A percentile compares a stretch with the other conserved stretches of the same genome.
Evolutionary conservation across 768 basidiomycete species (phyloP).

Genomic region (Termitomyces sp.): DNA sequence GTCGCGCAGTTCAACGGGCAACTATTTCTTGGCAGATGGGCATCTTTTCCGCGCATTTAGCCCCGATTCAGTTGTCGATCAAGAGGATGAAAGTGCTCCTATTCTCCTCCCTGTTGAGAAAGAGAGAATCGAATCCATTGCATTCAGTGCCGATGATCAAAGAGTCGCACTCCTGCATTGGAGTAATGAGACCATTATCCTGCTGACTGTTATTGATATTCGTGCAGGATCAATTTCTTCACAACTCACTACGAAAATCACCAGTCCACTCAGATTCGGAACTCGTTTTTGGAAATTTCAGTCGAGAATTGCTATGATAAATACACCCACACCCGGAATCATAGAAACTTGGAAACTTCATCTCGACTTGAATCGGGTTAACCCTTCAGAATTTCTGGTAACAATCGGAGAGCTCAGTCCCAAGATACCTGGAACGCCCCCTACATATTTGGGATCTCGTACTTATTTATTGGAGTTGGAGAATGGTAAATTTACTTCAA

Average conservation of each 20-base stretch:
- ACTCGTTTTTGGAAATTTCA: too few species aligned
- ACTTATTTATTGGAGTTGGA: too few species aligned
- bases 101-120: not conserved
- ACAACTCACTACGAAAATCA: not conserved
- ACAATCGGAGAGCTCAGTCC: too few species aligned
- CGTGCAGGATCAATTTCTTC: not conserved
- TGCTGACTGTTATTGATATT: not conserved
- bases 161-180: not conserved
- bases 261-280: not conserved
- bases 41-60: not conserved
- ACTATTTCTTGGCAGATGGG: not conserved
- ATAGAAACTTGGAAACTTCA: not conserved
- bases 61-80: not conserved
- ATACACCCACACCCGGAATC: too few species aligned
- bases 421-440: too few species aligned
- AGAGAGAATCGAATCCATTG: not conserved
- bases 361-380: not conserved
- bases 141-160: not conserved
- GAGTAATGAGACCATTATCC: too few species aligned
- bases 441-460: too few species aligned
- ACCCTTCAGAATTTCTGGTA: not conserved
- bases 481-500: too few species aligned
- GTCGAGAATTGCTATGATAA: too few species aligned
- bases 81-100: not conserved
- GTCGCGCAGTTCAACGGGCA: not conserved